phyloP scores from a whole-genome alignment of 805 yeast genomes.

The Wickerhamiella lipophila region DNA sequence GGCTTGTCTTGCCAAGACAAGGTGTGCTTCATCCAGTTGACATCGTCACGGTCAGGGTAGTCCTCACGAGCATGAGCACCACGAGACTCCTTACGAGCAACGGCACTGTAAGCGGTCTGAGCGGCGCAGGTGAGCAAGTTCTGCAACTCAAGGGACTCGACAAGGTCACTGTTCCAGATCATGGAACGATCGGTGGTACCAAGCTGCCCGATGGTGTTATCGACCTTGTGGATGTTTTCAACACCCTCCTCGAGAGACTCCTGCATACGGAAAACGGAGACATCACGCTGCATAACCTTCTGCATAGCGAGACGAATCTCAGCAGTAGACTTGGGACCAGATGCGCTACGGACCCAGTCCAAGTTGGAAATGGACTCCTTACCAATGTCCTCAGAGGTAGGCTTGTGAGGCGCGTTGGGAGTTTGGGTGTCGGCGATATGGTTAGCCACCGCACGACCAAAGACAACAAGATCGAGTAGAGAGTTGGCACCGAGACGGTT shows the following conservation, averaged over 20 bases:
- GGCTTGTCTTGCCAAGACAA: conserved; percentile 73
- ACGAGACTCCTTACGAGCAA: conserved; percentile 92
- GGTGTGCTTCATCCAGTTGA: conserved; percentile 94
- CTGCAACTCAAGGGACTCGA: conserved; percentile 90
- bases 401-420: conserved; percentile 80
- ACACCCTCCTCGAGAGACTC: conserved; percentile 88
- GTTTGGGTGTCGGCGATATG: conserved; percentile 72
- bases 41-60: conserved; percentile 91
- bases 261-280: conserved; percentile 93
- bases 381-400: conserved; percentile 77
- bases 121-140: conserved; percentile 93
- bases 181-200: conserved; percentile 90
- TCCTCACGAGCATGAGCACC: conserved; percentile 99
- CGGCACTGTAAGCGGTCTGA: conserved; percentile 90
- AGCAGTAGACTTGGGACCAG: conserved; percentile 74
- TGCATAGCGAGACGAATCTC: conserved; percentile 87
- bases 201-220: conserved; percentile 57
- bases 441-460: conserved; percentile 96
- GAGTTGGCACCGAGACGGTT: conserved; percentile 99
- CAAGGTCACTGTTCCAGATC: conserved; percentile 98
- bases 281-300: conserved; percentile 89
- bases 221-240: conserved; percentile 58
- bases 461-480: conserved; percentile 86
- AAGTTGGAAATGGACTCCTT: conserved; percentile 79
- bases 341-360: conserved; percentile 75